Conservation (phyloP, 2,329 filamentous ascomycete species). For the Aureobasidium leucospermi region DNA sequence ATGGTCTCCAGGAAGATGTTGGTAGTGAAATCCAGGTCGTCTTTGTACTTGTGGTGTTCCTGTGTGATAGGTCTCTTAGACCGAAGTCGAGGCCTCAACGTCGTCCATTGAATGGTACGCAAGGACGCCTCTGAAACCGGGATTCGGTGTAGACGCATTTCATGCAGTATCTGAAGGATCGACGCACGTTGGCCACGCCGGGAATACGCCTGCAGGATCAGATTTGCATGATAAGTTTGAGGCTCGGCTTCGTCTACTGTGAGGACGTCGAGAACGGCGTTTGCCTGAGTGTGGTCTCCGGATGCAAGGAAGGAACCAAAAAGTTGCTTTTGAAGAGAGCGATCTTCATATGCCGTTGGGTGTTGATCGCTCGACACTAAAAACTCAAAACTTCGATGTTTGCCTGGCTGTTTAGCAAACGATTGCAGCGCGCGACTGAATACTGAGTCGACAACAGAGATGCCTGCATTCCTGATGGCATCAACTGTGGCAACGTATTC, state of each 20-base stretch:
- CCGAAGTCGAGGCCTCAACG: slow-evolving; percentile 33
- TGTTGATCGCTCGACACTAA: slow-evolving; percentile 56
- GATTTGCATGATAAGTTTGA: slow-evolving; percentile 39
- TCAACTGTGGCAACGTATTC: slow-evolving; percentile 53
- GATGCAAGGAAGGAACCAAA: slow-evolving; percentile 45
- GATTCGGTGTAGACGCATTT: slow-evolving; percentile 42
- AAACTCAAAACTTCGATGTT: slow-evolving; percentile 43
- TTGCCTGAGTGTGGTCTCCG: slow-evolving; percentile 40
- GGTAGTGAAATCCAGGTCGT: slow-evolving; percentile 39
- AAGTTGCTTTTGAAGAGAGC: slow-evolving; percentile 46
- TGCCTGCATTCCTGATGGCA: slow-evolving; percentile 54
- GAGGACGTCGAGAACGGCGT: slow-evolving; percentile 38
- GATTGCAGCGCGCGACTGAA: slow-evolving; percentile 61
- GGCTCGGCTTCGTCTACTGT: slow-evolving; percentile 37
- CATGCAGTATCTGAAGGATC: slow-evolving; percentile 34
- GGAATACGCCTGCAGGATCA: slow-evolving; percentile 38
- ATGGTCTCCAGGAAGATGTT: slow-evolving; percentile 43
- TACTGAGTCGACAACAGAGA: slow-evolving; percentile 54
- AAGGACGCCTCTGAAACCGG: slow-evolving; percentile 39
- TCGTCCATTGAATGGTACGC: slow-evolving; percentile 32
- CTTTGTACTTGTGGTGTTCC: slow-evolving; percentile 18
- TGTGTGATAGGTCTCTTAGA: slow-evolving; percentile 29
- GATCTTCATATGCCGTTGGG: slow-evolving; percentile 55
- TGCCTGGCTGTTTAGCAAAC: slow-evolving; percentile 41
- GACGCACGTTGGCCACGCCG: slow-evolving; percentile 21